Evolutionary conservation across 495 filamentous ascomycete species (phyloP), one percentile per base, ranked within the genome.

Genomic region (Annulohypoxylon maeteangense): DNA sequence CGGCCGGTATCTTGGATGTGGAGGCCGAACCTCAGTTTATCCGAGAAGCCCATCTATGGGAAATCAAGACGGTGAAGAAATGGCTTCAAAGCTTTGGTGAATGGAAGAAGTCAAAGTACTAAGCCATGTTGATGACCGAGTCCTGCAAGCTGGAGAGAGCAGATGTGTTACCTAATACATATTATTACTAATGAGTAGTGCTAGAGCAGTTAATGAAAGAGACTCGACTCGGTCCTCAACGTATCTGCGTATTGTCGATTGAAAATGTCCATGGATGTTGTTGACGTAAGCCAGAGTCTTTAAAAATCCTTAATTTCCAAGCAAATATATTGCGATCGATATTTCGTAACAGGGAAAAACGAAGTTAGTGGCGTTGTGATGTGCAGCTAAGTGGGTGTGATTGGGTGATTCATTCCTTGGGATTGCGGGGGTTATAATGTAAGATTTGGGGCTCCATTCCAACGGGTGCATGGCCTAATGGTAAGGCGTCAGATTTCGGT

Each of bases 11-110:
- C n/a, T 32, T 76, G 47, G 71, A 86, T 62, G 75, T 86, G 0
- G 71, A 67, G 8, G 81, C 78, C 18, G 83, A 86, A 76, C 83
- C 82, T 7, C 78, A 83, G 53, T 86, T 83, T 68, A 84, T 86
- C 59, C 72, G 78, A 23, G 78, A 86, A 70, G 83, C 83, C 42
- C 83, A 86, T 75, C 56, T 76, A 53, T 86, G 83, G 83, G 79
- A 86, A 70, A 81, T 84, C 34, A 77, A 78, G 45, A 83, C 80
- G 0, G 83, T 86, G 56, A 78, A 68, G 71, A 72, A 60, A 61
- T 78, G 76, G 76, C 57, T 78, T 7, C 67, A 51, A 16, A 54
- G 29, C 10, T 78, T 78, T 51, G 65, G 56, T 0, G 50, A 40
- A 8, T 78, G 75, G 75, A 74, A 74, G 50, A 25, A 42, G 38